These are phyloP conservation scores for Calonectria pteridis DNA, from an alignment of 2,329 filamentous ascomycete genomes.

Conservation along the genomic window DNA sequence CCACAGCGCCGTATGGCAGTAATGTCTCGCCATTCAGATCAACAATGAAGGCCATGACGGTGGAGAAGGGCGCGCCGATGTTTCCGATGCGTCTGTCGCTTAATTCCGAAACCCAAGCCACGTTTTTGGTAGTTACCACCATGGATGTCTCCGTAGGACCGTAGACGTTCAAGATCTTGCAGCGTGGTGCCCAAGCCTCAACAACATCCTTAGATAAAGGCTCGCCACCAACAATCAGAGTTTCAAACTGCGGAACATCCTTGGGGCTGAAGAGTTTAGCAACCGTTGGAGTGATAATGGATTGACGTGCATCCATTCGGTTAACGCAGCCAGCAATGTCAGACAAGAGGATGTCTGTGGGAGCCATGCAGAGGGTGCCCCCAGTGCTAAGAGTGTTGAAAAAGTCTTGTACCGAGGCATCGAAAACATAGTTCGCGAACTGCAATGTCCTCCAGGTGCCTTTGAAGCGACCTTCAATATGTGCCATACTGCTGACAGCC, in stretches of 20 bases:
- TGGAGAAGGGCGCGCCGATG: conserved; percentile 16
- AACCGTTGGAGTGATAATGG: conserved; percentile 34
- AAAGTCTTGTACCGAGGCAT: conserved; percentile 24
- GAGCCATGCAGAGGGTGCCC: conserved; percentile 19
- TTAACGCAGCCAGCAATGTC: conserved; percentile 14
- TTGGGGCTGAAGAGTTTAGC: conserved; percentile 26
- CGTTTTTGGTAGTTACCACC: conserved; percentile 24
- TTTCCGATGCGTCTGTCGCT: neutral
- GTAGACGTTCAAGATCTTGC: conserved; percentile 30
- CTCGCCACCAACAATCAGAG: conserved; percentile 30
- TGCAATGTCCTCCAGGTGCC: conserved; percentile 22
- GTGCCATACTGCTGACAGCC: conserved; percentile 33
- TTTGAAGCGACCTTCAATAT: conserved; percentile 17
- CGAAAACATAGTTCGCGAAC: conserved; percentile 26
- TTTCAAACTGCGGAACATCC: conserved; percentile 30
- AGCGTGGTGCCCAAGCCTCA: conserved; percentile 23
- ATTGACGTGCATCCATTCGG: conserved; percentile 19
- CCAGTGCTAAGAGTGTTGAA: conserved; percentile 28
- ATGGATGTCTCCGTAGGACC: conserved; percentile 33
- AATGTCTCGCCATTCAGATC: conserved; percentile 19
- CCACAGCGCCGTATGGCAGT: conserved; percentile 27
- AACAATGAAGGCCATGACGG: conserved; percentile 21
- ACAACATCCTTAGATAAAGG: conserved; percentile 23
- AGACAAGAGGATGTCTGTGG: conserved; percentile 1
- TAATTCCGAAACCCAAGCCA: neutral